Evolutionary conservation across 2,329 filamentous ascomycete species (phyloP).

Genomic region (Volutella citrinella): DNA sequence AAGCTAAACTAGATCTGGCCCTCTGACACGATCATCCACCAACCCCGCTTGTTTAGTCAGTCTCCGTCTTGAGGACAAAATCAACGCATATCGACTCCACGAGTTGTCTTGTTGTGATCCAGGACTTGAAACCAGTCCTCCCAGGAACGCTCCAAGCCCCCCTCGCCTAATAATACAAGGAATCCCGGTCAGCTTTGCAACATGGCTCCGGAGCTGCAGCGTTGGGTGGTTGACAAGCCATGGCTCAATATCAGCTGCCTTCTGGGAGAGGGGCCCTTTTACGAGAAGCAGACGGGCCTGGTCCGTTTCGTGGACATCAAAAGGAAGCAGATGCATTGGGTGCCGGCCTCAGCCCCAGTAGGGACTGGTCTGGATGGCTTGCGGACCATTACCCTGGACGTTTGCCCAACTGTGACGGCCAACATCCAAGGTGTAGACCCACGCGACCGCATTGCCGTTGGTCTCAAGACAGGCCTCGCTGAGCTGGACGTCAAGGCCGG

Average conservation of each 20-base stretch:
- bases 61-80: too few relatives aligned
- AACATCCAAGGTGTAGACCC: constrained; percentile 69
- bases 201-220: constrained; percentile 39
- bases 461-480: constrained; percentile 80
- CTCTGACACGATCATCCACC: too few relatives aligned
- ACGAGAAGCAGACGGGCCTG: constrained; percentile 61
- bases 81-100: too few relatives aligned
- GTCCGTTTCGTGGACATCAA: constrained; percentile 83
- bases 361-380: constrained; percentile 64
- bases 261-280: constrained; percentile 74
- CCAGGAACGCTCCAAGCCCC: too few relatives aligned
- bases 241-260: constrained; percentile 61
- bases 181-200: too few relatives aligned
- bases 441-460: constrained; percentile 67
- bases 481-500: constrained; percentile 64
- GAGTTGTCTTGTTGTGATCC: too few relatives aligned
- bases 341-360: constrained; percentile 62
- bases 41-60: too few relatives aligned
- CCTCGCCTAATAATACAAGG: too few relatives aligned
- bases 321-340: constrained; percentile 68
- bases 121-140: neutral
- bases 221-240: constrained; percentile 50
- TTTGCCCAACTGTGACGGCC: constrained; percentile 65
- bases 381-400: constrained; percentile 56
- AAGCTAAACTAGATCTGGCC: too few relatives aligned